Evolutionary conservation across 2,329 filamentous ascomycete genomes (phyloP), one percentile per base, ranked within the genome.

Genomic region (Alternaria metachromatica): DNA sequence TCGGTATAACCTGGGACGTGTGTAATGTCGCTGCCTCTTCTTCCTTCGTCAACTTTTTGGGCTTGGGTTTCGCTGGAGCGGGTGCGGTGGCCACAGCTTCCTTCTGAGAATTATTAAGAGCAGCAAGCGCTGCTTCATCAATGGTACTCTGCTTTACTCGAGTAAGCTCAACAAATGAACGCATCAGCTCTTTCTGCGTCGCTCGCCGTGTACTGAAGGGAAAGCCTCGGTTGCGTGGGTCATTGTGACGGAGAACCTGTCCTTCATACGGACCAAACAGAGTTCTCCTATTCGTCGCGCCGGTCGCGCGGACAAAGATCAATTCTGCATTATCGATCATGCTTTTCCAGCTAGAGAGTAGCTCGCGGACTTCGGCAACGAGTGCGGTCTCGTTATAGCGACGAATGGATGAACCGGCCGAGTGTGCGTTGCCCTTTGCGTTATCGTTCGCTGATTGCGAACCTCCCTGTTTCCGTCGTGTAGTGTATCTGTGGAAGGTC

Each of bases 401-500:
- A 82, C 96, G 90, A 61, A 99, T 83, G 48, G 89, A 92, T 1
- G 96, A 92, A 78, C 96, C 96, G 8, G 94, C 96, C 5, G 96
- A 98, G 80, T 98, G 94, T 0, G 96, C 96, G 50, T 91, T 90
- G 13, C 96, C 95, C 77, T 97, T 97, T n/a, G 94, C 88, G 65
- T 93, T 92, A 79, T 99, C 96, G 78, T 94, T 98, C 26, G 95
- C 91, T 4, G 94, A 96, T 79, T 99, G 96, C 11, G 94, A 90
- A 45, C 96, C 96, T 84, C 96, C 96, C 80, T 99, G 96, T 79
- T 99, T 99, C 70, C 96, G 88, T 68, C 96, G 87, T 6, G 96
- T 99, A 0, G 96, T 99, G 77, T 99, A 99, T 61, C 96, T 88
- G 80, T 99, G 96, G 80, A 98, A 99, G 0, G 95, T 97, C 83